These are phyloP conservation scores for Lunasporangiospora selenospora DNA, from an alignment of 192 early-diverging fungal species.

Conservation along the genomic window DNA sequence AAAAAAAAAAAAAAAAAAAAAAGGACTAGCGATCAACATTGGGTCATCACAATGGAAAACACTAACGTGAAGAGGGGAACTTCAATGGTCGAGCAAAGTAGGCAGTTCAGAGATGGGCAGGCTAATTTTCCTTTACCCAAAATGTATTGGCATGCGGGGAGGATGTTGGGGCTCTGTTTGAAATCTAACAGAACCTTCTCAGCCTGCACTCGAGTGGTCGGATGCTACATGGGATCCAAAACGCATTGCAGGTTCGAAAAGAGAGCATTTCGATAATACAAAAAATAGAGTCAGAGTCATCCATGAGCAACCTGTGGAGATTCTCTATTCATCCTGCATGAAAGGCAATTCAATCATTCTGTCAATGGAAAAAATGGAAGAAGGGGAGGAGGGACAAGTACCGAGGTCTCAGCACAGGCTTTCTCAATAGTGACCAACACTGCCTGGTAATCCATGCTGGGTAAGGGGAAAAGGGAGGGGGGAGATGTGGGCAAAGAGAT, in stretches of 20 bases:
- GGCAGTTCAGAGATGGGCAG: neutral
- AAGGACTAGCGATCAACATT: neutral
- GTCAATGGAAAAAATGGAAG: no score
- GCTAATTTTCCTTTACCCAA: slow-evolving; percentile 49
- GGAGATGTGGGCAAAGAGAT: no score
- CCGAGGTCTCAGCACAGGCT: slow-evolving; percentile 62
- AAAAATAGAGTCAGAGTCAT: no score
- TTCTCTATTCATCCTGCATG: no score
- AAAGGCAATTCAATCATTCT: no score
- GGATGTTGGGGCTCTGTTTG: slow-evolving; percentile 59
- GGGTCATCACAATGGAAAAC: neutral
- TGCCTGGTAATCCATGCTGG: slow-evolving; percentile 50
- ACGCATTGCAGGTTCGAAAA: neutral
- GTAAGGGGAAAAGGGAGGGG: no score
- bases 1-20: neutral
- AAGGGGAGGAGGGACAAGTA: slow-evolving; percentile 15
- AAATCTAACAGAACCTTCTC: slow-evolving; percentile 58
- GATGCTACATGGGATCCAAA: slow-evolving; percentile 40
- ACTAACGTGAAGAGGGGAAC: neutral
- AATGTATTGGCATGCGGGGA: slow-evolving; percentile 68
- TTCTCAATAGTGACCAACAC: slow-evolving; percentile 56
- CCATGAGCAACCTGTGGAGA: no score
- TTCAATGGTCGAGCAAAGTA: neutral
- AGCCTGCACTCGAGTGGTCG: slow-evolving; percentile 57
- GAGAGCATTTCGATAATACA: neutral